A percentile compares a stretch with the other conserved stretches of the same genome.
Evolutionary conservation across 2,329 filamentous ascomycete species (phyloP).

Genomic region (Dothidotthia symphoricarpi): DNA sequence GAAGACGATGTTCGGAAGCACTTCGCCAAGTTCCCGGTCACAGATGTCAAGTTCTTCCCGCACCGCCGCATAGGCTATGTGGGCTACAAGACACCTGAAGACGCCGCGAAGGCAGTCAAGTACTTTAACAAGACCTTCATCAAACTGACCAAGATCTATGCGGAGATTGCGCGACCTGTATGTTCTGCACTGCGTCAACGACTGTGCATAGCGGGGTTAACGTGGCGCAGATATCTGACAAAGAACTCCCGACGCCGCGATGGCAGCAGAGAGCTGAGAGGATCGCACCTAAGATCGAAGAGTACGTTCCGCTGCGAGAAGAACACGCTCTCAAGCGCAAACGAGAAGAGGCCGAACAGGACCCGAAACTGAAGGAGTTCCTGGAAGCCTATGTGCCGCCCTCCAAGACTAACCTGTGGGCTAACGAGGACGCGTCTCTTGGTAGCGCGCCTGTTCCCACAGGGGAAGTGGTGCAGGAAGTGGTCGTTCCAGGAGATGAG

Average conservation of each 20-base stretch:
- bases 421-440: slow-evolving; percentile 50
- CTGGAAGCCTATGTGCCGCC: slow-evolving; percentile 74
- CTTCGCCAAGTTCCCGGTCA: slow-evolving; percentile 78
- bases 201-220: slow-evolving; percentile 25
- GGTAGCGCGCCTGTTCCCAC: slow-evolving; percentile 12
- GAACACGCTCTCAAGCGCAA: slow-evolving; percentile 64
- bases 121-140: slow-evolving; percentile 97
- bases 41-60: slow-evolving; percentile 87
- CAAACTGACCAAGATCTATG: slow-evolving; percentile 88
- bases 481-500: slow-evolving; percentile 46
- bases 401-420: slow-evolving; percentile 64
- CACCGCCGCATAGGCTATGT: slow-evolving; percentile 92
- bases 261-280: slow-evolving; percentile 32
- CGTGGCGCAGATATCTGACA: slow-evolving; percentile 30
- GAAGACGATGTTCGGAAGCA: slow-evolving; percentile 86
- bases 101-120: slow-evolving; percentile 79
- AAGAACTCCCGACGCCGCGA: slow-evolving; percentile 37
- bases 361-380: slow-evolving; percentile 83
- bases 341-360: slow-evolving; percentile 56
- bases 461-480: slow-evolving; percentile 19
- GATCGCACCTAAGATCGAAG: slow-evolving; percentile 19
- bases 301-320: slow-evolving; percentile 28
- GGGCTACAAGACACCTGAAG: slow-evolving; percentile 80
- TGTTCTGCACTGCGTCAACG: slow-evolving; percentile 23
- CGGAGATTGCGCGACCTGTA: slow-evolving; percentile 84